These are phyloP conservation scores for Yamadazyma phyllophila DNA, from an alignment of 805 yeast genomes.

Conservation along the genomic window DNA sequence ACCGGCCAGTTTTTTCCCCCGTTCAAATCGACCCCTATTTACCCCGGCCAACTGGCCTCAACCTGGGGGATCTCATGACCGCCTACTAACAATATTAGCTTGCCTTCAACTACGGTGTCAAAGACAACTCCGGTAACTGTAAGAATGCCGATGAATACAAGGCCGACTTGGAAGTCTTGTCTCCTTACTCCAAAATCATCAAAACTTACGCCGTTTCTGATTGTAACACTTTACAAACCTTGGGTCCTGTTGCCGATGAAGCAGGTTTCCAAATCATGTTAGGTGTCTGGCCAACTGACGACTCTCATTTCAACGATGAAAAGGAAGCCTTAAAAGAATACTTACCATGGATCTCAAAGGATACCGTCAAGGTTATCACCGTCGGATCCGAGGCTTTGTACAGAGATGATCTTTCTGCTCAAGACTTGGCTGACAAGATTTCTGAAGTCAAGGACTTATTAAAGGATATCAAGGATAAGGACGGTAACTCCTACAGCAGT, in stretches of 20 bases:
- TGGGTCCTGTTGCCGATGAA: constrained; percentile 84
- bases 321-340: constrained; percentile 64
- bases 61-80: not conserved
- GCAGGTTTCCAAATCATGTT: constrained; percentile 74
- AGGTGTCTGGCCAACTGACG: constrained; percentile 95
- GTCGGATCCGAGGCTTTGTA: constrained; percentile 97
- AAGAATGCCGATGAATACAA: constrained; percentile 70
- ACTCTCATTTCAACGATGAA: constrained; percentile 71
- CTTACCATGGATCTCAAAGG: constrained; percentile 69
- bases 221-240: constrained; percentile 80
- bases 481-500: constrained; percentile 72
- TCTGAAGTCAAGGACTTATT: constrained; percentile 58
- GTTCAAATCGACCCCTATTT: not conserved
- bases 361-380: constrained; percentile 69
- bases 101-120: constrained; percentile 85
- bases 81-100: constrained; percentile 32
- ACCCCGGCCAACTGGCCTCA: not conserved
- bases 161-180: constrained; percentile 60
- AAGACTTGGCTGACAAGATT: constrained; percentile 68
- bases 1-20: not conserved
- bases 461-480: constrained; percentile 63
- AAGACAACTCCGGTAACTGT: constrained; percentile 72
- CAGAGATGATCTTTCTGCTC: constrained; percentile 81
- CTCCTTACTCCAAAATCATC: constrained; percentile 59
- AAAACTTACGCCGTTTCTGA: constrained; percentile 92